Evolutionary conservation across 768 basidiomycete genomes (phyloP), one percentile per base, ranked within the genome.

Genomic region (Ramaria rubella): DNA sequence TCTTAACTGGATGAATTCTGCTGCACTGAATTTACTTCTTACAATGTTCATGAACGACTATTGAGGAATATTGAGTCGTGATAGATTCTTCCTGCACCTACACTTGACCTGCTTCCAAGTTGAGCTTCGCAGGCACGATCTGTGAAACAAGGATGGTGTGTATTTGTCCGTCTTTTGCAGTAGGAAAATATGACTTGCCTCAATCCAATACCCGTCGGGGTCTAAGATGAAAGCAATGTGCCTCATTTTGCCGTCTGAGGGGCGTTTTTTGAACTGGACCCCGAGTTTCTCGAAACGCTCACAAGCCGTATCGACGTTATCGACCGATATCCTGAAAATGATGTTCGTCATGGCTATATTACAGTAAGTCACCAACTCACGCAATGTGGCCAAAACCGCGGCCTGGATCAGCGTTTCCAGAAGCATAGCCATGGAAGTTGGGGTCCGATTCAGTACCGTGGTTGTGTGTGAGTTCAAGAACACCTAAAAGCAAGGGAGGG

Each of bases 301-400:
- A 59, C 91, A 94, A 5, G 94, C 88, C 60, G 76, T 79, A 61
- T 92, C 79, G 63, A 98, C 77, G 66, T 96, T 78, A 60, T 87
- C 86, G 31, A 93, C 90, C 4, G 84, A 76, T 67, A 96, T 82
- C 57, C 88, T 89, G 63, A 94, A 91, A 70, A 96, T 94, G n/a
- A n/a, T n/a, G n/a, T n/a, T n/a, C n/a, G 0, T 94, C 92, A 65
- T 93, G 94, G 5, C 84, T 54, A 56, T 21, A 14, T 12, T 27
- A 15, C 2, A n/a, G 29, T 14, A 44, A 33, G 6, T 40, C 36
- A 23, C 26, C 9, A 5, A 54, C 52, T 54, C 33, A 54, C 27
- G 48, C 43, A 27, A 60, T 60, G 55, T 59, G 50, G 31, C 62
- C 65, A 49, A 62, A 59, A 9, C 73, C 81, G 55, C 76, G 77